Percentiles rank a stretch among this genome's conserved stretches.
Conservation (phyloP, 1,284 basidiomycete genomes). For the Farysia itapuensis region DNA sequence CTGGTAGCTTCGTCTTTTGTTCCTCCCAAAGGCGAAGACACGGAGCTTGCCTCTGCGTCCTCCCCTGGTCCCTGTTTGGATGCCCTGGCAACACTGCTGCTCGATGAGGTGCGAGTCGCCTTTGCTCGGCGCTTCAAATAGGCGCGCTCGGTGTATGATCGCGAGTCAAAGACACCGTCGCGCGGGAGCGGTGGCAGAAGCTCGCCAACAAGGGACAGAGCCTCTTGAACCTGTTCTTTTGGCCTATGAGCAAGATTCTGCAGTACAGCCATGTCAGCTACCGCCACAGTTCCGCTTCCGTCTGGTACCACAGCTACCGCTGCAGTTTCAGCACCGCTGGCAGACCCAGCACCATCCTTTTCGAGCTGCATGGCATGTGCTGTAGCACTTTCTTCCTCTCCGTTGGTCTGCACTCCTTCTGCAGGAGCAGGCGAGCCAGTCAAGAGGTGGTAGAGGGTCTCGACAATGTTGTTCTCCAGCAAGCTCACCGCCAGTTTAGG, state of each 20-base stretch:
- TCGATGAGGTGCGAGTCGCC: background rate
- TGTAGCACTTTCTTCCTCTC: constrained; percentile 6
- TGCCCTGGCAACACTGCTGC: background rate
- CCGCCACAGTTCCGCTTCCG: constrained; percentile 32
- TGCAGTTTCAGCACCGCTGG: constrained; percentile 18
- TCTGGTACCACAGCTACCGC: constrained; percentile 32
- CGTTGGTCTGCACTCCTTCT: constrained; percentile 5
- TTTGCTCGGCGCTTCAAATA: constrained; percentile 61
- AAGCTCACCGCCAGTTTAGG: constrained; percentile 47
- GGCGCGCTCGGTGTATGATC: constrained; percentile 83
- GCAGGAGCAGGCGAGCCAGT: constrained; percentile 50
- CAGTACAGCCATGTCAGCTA: constrained; percentile 87
- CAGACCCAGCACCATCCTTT: background rate
- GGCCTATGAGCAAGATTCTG: constrained; percentile 93
- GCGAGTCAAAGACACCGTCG: constrained; percentile 93
- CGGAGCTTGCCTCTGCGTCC: background rate
- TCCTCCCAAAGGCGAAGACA: background rate
- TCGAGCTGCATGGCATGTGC: constrained; percentile 27
- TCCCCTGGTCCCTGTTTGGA: background rate
- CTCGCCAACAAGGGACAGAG: constrained; percentile 50
- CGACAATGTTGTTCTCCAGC: constrained; percentile 53
- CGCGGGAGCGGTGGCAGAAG: constrained; percentile 53
- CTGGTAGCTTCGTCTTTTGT: background rate
- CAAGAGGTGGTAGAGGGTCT: constrained; percentile 54
- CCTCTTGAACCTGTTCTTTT: constrained; percentile 69